Evolutionary conservation across 2,329 filamentous ascomycete species (phyloP), one percentile per base, ranked within the genome.

Genomic region (Fusarium poae): DNA sequence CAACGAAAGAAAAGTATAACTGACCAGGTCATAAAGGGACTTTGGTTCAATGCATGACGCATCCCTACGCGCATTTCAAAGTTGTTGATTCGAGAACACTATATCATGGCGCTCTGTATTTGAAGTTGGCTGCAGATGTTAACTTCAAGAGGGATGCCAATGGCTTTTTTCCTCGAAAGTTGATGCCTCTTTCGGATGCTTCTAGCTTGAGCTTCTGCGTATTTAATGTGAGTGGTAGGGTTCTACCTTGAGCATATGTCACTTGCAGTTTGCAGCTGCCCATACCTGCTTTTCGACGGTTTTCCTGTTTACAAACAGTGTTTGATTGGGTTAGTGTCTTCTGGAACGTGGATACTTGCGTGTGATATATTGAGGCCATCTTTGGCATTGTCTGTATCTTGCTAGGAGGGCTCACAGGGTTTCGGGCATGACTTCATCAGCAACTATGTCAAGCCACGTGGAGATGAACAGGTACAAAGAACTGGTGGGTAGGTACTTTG

Each of bases 31-130:
- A 27, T 39, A 21, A 62, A 45, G 39, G 64, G 48, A 51, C 66
- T 65, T 67, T 67, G 66, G 49, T 65, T 63, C 48, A 16, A 29
- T 52, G 45, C 35, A 65, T 65, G 62, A 59, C 60, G 53, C 48
- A 46, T 56, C 18, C 49, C 29, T 23, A 62, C 42, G 52, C 30
- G 18, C 62, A 18, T 23, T 51, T 51, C 21, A 11, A 44, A 18
- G 46, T n/a, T 21, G n/a, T 21, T 39, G 42, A 34, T 45, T 21
- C 32, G 40, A 27, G 44, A 62, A 48, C 27, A 44, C 49, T 30
- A 5, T 29, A 39, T 51, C 34, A 51, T 51, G 34, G 48, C 23
- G 23, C 16, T 50, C 46, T 37, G 21, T 18, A 37, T 32, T 32
- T 20, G 34, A 37, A 42, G 49, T 13, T 48, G 44, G 58, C 44